Percentiles rank a stretch among this genome's conserved stretches.
Evolutionary conservation across 495 filamentous ascomycete species (phyloP).

Genomic region (Penicillium mononematosum): DNA sequence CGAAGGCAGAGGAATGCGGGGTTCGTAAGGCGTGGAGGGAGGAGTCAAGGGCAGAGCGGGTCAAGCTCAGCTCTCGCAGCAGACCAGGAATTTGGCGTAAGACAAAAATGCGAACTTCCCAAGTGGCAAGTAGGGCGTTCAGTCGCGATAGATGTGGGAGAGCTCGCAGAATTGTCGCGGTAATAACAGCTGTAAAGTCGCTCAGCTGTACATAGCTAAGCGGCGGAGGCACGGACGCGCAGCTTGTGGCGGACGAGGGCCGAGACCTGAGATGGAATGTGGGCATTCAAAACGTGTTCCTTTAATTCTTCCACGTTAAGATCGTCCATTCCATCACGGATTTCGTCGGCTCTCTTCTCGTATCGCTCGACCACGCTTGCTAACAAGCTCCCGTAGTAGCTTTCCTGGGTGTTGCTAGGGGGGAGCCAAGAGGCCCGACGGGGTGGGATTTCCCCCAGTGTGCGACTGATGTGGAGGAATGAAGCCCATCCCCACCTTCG

Average conservation of each 20-base stretch:
- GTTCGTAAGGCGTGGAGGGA: constrained; percentile 59
- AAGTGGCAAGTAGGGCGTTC: constrained; percentile 64
- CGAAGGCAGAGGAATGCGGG: constrained; percentile 19
- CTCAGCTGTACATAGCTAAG: constrained; percentile 63
- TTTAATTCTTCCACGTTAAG: constrained; percentile 90
- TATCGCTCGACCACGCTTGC: constrained; percentile 60
- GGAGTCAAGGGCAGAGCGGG: constrained; percentile 59
- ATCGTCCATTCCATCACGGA: constrained; percentile 71
- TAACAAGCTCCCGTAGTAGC: constrained; percentile 70
- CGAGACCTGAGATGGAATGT: constrained; percentile 60
- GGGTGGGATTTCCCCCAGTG: background rate
- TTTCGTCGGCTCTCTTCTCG: constrained; percentile 73
- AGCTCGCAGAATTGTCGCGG: constrained; percentile 80
- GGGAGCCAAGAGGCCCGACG: constrained; percentile 6
- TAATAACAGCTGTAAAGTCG: constrained; percentile 85
- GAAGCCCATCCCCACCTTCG: constrained; percentile 53
- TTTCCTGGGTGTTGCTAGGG: constrained; percentile 26
- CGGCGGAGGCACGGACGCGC: constrained; percentile 51
- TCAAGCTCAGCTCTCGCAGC: constrained; percentile 61
- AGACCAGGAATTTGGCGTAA: constrained; percentile 69
- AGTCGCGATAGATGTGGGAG: constrained; percentile 78
- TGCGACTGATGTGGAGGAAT: constrained; percentile 41
- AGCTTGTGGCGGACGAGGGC: constrained; percentile 53
- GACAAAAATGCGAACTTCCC: constrained; percentile 73
- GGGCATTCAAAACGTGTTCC: constrained; percentile 76